Conservation (phyloP, 192 early-diverging fungal species). For the Umbelopsis vinacea region DNA sequence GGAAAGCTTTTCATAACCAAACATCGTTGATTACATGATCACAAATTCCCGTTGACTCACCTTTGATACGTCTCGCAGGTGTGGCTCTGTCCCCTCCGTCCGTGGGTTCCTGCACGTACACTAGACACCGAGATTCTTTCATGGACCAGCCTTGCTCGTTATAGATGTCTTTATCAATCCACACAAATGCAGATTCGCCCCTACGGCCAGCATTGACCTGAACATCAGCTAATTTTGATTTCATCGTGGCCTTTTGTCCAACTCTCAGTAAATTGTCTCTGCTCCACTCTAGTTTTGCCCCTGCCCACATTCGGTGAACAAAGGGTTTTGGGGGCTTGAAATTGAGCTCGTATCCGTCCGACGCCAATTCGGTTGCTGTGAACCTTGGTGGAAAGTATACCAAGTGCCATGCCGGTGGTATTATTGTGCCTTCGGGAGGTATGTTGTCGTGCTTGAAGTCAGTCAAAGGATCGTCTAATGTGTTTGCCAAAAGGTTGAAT, state of each 20-base stretch:
- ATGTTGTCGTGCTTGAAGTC: slow-evolving; percentile 17
- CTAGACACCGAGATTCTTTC: slow-evolving; percentile 69
- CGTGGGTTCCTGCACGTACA: slow-evolving; percentile 56
- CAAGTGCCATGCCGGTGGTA: slow-evolving; percentile 80
- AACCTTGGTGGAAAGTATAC: slow-evolving; percentile 79
- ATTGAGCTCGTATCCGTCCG: slow-evolving; percentile 83
- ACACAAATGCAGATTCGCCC: slow-evolving; percentile 72
- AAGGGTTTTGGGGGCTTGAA: slow-evolving; percentile 80
- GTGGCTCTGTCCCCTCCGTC: slow-evolving; percentile 7
- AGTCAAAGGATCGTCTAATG: slow-evolving; percentile 26
- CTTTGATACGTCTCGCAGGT: slow-evolving; percentile 9
- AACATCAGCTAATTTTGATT: slow-evolving; percentile 56
- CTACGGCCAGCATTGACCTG: slow-evolving; percentile 55
- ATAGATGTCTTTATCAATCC: slow-evolving; percentile 62
- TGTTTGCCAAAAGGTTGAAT: slow-evolving; percentile 45
- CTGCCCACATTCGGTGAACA: slow-evolving; percentile 86
- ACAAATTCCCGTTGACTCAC: neutral
- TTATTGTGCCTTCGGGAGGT: slow-evolving; percentile 46
- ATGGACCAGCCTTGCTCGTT: slow-evolving; percentile 66
- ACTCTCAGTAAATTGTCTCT: slow-evolving; percentile 62
- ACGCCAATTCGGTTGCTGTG: slow-evolving; percentile 65
- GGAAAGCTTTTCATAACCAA: slow-evolving; percentile 10
- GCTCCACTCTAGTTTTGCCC: slow-evolving; percentile 69
- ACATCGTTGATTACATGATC: neutral
- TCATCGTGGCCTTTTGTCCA: slow-evolving; percentile 66